Evolutionary conservation across 345 rosid species (phyloP).

Genomic region (Acer campestre): DNA sequence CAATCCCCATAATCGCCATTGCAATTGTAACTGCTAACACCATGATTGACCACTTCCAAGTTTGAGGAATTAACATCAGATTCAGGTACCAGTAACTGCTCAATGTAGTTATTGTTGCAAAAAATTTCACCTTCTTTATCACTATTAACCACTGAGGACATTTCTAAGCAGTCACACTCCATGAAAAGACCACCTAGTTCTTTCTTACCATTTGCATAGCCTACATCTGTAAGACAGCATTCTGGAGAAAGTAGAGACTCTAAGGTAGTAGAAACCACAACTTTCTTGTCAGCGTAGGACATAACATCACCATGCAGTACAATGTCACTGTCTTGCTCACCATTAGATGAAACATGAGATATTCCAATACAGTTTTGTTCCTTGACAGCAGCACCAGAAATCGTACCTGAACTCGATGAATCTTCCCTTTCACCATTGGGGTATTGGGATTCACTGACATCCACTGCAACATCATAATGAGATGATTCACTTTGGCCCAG

Average conservation of each 20-base stretch:
- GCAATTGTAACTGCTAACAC: constrained; percentile 22
- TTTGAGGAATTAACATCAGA: constrained; percentile 25
- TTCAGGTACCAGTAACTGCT: constrained; percentile 27
- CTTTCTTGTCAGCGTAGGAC: constrained; percentile 25
- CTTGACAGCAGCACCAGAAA: constrained; percentile 12
- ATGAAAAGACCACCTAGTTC: constrained; percentile 23
- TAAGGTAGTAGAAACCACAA: constrained; percentile 20
- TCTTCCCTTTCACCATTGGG: constrained; percentile 24
- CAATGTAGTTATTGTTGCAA: constrained; percentile 23
- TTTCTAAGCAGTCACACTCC: constrained; percentile 26
- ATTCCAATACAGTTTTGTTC: constrained; percentile 20
- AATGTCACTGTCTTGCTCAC: constrained; percentile 17
- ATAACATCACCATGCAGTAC: constrained; percentile 12
- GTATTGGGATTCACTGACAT: constrained; percentile 28
- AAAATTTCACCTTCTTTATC: constrained; percentile 18
- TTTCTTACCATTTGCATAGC: constrained; percentile 26
- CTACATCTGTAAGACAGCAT: constrained; percentile 26
- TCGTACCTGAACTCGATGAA: constrained; percentile 25
- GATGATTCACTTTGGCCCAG: constrained; percentile 51
- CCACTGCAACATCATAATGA: constrained; percentile 59
- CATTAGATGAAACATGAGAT: constrained; percentile 18
- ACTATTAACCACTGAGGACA: constrained; percentile 14
- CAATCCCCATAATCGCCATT: constrained; percentile 52
- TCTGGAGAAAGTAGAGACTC: constrained; percentile 31
- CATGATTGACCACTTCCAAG: constrained; percentile 22